Evolutionary conservation across 1,284 basidiomycete species (phyloP).

Genomic region (Trichosporon sp.): DNA sequence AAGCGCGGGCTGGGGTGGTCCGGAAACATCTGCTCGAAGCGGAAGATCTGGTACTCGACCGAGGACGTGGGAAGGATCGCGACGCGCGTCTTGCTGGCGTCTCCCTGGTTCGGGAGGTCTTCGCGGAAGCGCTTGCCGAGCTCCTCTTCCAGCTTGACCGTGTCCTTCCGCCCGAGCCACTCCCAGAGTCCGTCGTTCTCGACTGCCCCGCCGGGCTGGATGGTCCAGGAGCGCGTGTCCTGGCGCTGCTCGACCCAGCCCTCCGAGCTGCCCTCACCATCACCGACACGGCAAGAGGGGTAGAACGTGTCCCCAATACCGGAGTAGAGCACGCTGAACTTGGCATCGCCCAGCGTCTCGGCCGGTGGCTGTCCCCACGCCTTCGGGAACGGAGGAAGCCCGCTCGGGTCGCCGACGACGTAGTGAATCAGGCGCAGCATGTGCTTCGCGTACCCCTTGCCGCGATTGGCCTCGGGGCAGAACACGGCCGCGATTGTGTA

Average conservation of each 20-base stretch:
- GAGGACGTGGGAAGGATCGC: conserved; percentile 13
- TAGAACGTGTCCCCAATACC: conserved; percentile 38
- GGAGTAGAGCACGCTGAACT: conserved; percentile 34
- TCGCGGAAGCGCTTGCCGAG: neutral
- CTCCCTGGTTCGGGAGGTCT: conserved; percentile 6
- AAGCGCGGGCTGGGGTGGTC: neutral
- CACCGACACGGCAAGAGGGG: conserved; percentile 20
- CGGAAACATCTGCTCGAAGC: conserved; percentile 5
- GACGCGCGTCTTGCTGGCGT: conserved; percentile 15
- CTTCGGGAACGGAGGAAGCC: conserved; percentile 23
- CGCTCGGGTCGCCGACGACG: conserved; percentile 14
- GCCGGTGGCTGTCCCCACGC: conserved; percentile 27
- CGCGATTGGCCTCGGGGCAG: conserved; percentile 29
- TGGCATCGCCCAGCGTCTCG: conserved; percentile 2
- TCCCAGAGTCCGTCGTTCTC: conserved; percentile 1
- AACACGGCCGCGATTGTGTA: conserved; percentile 41
- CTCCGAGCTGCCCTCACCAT: neutral
- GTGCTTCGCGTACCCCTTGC: conserved; percentile 35
- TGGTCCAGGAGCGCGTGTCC: neutral
- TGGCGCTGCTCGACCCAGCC: conserved; percentile 10
- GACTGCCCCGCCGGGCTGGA: neutral
- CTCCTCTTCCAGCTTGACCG: neutral
- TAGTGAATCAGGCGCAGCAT: conserved; percentile 36
- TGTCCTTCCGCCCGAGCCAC: conserved; percentile 6
- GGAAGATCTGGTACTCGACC: conserved; percentile 10